Evolutionary conservation across 345 rosid species (phyloP), one percentile per base, ranked within the genome.

Genomic region (Cochlearia excelsa): DNA sequence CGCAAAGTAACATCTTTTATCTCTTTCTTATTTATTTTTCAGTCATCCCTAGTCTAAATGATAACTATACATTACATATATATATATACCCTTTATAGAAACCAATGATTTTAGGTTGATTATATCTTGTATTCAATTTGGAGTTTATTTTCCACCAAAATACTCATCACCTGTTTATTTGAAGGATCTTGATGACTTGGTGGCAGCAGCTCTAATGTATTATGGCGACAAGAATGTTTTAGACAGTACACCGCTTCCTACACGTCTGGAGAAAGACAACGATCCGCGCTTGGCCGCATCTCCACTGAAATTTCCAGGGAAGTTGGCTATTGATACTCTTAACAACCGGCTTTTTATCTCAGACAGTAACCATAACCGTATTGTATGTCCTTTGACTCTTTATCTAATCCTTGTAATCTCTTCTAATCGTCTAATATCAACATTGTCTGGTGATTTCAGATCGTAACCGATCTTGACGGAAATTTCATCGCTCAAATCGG

Each of bases 321-420:
- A 92, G 80, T 71, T 92, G 79, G 93, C 93, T 0, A 67, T 88
- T 64, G 98, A 92, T 78, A 62, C 75, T 40, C 84, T 88, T 72
- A 91, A 88, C 80, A 86, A 82, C 53, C 78, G 98, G 41, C 83
- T 91, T 33, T 92, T 92, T 78, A 86, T 92, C 72, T 88, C 96
- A 44, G 98, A 92, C 72, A 86, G 98, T 74, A 88, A 92, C 77
- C 98, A 92, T 66, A 88, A 92, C 78, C 90, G 96, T 66, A 84
- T 88, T 47, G 98, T 88, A 84, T 11, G 73, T 43, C 77, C 59
- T 63, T 16, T 75, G 37, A 26, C 6, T n/a, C 30, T 39, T 16
- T 54, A 26, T 34, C 1, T 29, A 2, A 30, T 9, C 43, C 10
- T 44, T 66, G 31, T n/a, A 51, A 29, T 63, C 47, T 46, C 52